Percentiles rank a stretch among this genome's conserved stretches.
These are phyloP conservation scores for Daldinia childiae DNA, from an alignment of 495 filamentous ascomycete genomes.

Conservation along the genomic window DNA sequence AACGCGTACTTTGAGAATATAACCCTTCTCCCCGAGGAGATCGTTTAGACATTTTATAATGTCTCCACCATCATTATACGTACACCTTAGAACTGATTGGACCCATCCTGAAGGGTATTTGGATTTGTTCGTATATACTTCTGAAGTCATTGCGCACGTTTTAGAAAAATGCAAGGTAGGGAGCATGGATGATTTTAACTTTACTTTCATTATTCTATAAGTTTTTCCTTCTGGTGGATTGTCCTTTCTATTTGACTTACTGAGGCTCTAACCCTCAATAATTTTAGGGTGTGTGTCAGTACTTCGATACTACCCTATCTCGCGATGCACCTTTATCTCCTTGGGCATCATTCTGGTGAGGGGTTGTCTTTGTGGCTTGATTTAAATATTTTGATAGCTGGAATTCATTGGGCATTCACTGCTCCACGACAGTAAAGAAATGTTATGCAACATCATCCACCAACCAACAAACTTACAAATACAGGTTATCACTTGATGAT, in stretches of 20 bases:
- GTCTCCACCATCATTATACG: conserved; percentile 15
- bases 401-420: conserved; percentile 13
- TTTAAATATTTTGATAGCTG: not conserved
- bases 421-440: not conserved
- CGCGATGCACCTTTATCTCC: not conserved
- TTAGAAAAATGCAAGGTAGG: not conserved
- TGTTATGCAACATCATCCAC: conserved; percentile 1
- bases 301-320: conserved; percentile 9
- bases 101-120: conserved; percentile 6
- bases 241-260: not conserved
- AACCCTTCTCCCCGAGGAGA: conserved; percentile 4
- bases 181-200: not conserved
- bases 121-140: not conserved
- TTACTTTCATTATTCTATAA: not conserved
- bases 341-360: conserved; percentile 11
- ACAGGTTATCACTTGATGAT: not conserved
- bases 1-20: conserved; percentile 12
- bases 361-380: conserved; percentile 12
- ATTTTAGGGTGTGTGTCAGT: not conserved
- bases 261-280: not conserved
- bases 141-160: not conserved
- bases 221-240: not conserved
- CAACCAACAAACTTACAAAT: conserved; percentile 13
- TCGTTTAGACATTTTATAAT: conserved; percentile 12
- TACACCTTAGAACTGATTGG: conserved; percentile 9